A percentile compares a stretch with the other conserved stretches of the same genome.
These are phyloP conservation scores for Erodium maritimum DNA, from an alignment of 345 rosid species.

Conservation along the genomic window DNA sequence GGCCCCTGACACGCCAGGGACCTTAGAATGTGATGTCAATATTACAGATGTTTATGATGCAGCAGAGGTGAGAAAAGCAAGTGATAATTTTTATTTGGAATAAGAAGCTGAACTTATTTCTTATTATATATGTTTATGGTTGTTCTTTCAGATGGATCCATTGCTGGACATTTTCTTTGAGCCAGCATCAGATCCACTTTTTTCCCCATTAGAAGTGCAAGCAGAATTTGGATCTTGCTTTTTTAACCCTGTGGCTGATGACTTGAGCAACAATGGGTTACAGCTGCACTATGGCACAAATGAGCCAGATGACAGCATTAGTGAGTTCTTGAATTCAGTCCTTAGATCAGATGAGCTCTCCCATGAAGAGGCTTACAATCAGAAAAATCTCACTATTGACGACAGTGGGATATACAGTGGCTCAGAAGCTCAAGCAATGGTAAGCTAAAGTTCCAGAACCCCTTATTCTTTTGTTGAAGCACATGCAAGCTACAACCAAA, in stretches of 20 bases:
- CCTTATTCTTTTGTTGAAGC: too few species aligned
- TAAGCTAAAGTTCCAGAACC: too few species aligned
- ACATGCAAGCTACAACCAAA: too few species aligned
- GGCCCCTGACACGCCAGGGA: too few species aligned
- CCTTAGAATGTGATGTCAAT: too few species aligned
- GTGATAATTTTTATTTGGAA: too few species aligned
- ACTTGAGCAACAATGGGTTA: slow-evolving; percentile 1
- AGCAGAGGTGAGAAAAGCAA: too few species aligned
- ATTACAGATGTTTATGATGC: too few species aligned
- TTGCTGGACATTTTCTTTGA: slow-evolving; percentile 12
- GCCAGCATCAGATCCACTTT: slow-evolving; percentile 25
- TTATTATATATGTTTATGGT: too few species aligned
- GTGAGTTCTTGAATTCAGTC: slow-evolving; percentile 34
- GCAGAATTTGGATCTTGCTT: slow-evolving; percentile 22
- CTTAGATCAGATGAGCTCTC: slow-evolving; percentile 21
- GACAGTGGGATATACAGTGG: background rate
- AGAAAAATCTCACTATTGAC: slow-evolving; percentile 7
- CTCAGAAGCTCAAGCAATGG: too few species aligned
- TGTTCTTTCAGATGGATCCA: slow-evolving; percentile 18
- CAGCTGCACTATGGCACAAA: slow-evolving; percentile 14
- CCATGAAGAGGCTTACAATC: slow-evolving; percentile 5
- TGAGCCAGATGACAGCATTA: slow-evolving; percentile 23
- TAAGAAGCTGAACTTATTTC: too few species aligned
- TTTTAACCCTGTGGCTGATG: slow-evolving; percentile 13
- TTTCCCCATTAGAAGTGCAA: slow-evolving; percentile 34